Conservation (phyloP, 371 early-diverging fungal genomes). For the Rhizopus microsporus region DNA sequence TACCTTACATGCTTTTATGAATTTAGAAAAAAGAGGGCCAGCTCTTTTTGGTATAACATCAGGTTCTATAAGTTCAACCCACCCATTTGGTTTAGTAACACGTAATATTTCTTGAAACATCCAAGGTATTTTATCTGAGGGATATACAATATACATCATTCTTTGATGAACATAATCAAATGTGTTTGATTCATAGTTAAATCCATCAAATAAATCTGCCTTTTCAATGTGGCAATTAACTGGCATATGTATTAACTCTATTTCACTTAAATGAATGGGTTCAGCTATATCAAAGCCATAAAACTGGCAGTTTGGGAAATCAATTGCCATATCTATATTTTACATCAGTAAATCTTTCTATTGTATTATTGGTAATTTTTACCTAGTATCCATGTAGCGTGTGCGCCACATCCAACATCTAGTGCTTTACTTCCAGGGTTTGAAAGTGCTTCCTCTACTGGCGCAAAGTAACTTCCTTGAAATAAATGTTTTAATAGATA, state of each 20-base stretch:
- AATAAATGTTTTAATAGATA: slow-evolving; percentile 41
- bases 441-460: slow-evolving; percentile 23
- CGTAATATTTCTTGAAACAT: slow-evolving; percentile 29
- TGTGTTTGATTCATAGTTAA: slow-evolving; percentile 21
- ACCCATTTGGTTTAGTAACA: slow-evolving; percentile 38
- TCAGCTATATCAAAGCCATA: slow-evolving; percentile 32
- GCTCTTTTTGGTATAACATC: slow-evolving; percentile 16
- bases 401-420: slow-evolving; percentile 38
- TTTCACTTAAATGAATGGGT: slow-evolving; percentile 10
- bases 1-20: slow-evolving; percentile 10
- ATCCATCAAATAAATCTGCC: slow-evolving; percentile 21
- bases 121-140: slow-evolving; percentile 21
- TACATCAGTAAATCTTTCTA: neutral
- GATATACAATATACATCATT: slow-evolving; percentile 28
- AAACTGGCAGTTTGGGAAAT: slow-evolving; percentile 35
- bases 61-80: slow-evolving; percentile 37
- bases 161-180: slow-evolving; percentile 45
- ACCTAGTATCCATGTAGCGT: slow-evolving; percentile 31
- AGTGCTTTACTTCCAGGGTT: slow-evolving; percentile 14
- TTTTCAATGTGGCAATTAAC: slow-evolving; percentile 23
- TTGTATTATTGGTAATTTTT: neutral
- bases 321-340: slow-evolving; percentile 32
- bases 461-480: slow-evolving; percentile 37
- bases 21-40: slow-evolving; percentile 20
- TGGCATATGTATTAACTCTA: slow-evolving; percentile 21